Evolutionary conservation across 78 protist species (phyloP).

Genomic region (Dictyostelium brefeldianum): DNA sequence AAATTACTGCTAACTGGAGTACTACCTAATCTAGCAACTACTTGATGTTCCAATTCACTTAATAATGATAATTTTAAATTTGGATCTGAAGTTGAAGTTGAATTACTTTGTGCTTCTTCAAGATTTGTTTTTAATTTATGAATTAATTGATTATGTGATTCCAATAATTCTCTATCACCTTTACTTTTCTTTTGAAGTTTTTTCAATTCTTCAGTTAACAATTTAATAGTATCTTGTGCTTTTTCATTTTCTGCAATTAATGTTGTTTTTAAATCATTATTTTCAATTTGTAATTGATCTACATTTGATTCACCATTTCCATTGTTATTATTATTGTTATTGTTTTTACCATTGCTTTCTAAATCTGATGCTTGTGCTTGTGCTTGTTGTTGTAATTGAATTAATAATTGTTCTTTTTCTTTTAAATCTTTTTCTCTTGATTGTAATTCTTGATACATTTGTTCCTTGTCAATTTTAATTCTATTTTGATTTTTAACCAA

Average conservation of each 20-base stretch:
- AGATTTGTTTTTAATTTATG: slow-evolving; percentile 24
- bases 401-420: slow-evolving; percentile 6
- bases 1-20: background rate
- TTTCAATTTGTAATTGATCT: background rate
- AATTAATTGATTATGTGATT: slow-evolving; percentile 39
- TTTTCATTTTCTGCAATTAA: slow-evolving; percentile 9
- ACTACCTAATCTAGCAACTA: slow-evolving; percentile 47
- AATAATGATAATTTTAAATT: slow-evolving; percentile 48
- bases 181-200: slow-evolving; percentile 24
- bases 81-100: slow-evolving; percentile 35
- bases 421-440: background rate
- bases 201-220: slow-evolving; percentile 22
- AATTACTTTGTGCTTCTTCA: slow-evolving; percentile 24
- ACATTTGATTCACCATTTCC: background rate
- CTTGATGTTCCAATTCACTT: slow-evolving; percentile 68
- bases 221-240: slow-evolving; percentile 28
- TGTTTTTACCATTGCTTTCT: background rate
- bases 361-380: background rate
- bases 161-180: slow-evolving; percentile 26
- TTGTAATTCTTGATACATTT: background rate
- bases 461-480: slow-evolving; percentile 23
- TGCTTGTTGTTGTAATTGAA: background rate
- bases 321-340: background rate
- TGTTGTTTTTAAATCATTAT: background rate
- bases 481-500: background rate